These are phyloP conservation scores for Plectranthus barbatus DNA, from an alignment of 257 asterid species.

Conservation along the genomic window DNA sequence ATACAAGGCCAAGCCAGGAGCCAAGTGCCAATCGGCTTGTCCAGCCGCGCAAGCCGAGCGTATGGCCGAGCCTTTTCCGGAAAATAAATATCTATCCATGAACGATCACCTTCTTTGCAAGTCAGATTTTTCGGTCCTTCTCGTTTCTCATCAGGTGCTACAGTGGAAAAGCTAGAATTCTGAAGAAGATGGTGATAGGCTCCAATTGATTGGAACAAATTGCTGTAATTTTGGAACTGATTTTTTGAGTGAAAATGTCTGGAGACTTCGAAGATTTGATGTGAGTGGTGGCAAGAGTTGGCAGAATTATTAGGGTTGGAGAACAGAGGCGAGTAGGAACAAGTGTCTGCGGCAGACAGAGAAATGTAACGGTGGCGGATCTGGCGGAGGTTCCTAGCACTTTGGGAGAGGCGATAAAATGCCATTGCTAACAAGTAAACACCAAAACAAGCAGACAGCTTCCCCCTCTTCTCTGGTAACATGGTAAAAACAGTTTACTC, in stretches of 20 bases:
- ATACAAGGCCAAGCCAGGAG: constrained; percentile 96
- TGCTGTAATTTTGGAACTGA: constrained; percentile 1
- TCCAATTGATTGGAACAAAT: constrained; percentile 20
- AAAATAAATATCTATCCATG: constrained; percentile 76
- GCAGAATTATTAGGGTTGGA: neutral
- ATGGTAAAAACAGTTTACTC: too few species aligned
- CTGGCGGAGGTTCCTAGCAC: constrained; percentile 21
- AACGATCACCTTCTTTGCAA: constrained; percentile 12
- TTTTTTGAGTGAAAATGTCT: constrained; percentile 8
- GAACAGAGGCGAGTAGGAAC: neutral
- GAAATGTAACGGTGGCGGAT: too few species aligned
- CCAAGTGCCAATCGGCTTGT: constrained; percentile 92
- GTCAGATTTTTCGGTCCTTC: constrained; percentile 17
- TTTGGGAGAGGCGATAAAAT: constrained; percentile 21
- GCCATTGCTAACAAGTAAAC: constrained; percentile 15
- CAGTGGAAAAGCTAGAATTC: constrained; percentile 30
- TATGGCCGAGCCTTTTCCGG: constrained; percentile 56
- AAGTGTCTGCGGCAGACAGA: constrained; percentile 11
- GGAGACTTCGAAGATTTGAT: constrained; percentile 4
- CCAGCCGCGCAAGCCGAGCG: constrained; percentile 81
- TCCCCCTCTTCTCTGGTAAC: too few species aligned
- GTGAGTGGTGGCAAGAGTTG: constrained; percentile 7
- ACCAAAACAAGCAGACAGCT: neutral
- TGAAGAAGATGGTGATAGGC: constrained; percentile 21
- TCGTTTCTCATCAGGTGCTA: constrained; percentile 25